Evolutionary conservation across 2,329 filamentous ascomycete genomes (phyloP).

Genomic region (Talaromyces sp.): DNA sequence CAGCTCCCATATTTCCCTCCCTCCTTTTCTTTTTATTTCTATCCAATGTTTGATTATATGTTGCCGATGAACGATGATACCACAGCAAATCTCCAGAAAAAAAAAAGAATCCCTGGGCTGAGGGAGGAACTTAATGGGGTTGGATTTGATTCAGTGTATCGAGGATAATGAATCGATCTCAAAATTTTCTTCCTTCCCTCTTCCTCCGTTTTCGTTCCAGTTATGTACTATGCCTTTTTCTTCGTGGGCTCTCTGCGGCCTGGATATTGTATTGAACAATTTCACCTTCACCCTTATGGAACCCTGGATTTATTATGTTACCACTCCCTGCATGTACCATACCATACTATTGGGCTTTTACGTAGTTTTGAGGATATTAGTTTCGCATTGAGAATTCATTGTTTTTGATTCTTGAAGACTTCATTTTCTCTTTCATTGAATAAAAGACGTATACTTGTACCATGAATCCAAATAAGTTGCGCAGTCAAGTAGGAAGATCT

Average conservation of each 20-base stretch:
- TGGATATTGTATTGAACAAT: constrained; percentile 11
- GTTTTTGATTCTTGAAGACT: neutral
- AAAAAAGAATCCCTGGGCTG: neutral
- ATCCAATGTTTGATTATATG: neutral
- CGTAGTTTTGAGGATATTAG: neutral
- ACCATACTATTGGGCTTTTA: constrained; percentile 8
- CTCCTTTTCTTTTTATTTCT: neutral
- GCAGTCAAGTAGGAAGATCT: too few species aligned
- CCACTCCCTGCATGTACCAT: constrained; percentile 11
- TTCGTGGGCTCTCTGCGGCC: constrained; percentile 2
- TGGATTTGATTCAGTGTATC: neutral
- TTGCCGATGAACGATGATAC: neutral
- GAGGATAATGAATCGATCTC: neutral
- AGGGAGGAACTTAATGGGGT: neutral
- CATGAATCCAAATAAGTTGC: too few species aligned
- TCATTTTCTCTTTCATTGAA: too few species aligned
- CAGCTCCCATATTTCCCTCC: neutral
- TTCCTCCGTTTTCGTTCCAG: neutral
- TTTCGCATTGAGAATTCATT: neutral
- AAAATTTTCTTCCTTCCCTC: neutral
- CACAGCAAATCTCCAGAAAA: neutral
- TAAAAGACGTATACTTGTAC: too few species aligned
- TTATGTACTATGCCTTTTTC: constrained; percentile 12
- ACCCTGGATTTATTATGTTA: neutral
- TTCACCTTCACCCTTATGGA: neutral